Base-by-base conservation (phyloP, 495 filamentous ascomycete genomes). In the Xylaria castorea region DNA sequence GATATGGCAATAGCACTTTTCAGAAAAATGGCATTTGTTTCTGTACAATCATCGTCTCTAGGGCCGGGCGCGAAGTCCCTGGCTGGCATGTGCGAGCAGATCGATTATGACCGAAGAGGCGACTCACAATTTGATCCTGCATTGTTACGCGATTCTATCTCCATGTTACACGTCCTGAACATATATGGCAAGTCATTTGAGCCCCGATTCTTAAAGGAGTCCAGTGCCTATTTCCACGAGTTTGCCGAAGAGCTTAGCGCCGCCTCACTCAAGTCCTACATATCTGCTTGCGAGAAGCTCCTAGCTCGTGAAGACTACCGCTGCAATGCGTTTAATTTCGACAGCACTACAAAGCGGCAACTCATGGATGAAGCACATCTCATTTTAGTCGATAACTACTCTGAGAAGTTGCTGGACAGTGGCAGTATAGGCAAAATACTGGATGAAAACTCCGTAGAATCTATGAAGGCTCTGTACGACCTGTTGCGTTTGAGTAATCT, bases 171-270 rank as follows among this genome's bases (percentile, higher is more conserved):
- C 73, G 87, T 92, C 40, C 89, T 98, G 34, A 90, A 90, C 55
- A 87, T 94, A 34, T 99, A 98, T 80, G 87, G 82, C 0, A 90
- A 81, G 67, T 84, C 83, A n/a, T 97, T 98, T 76, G 97, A 97
- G 80, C 91, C 91, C 8, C 79, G 81, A 20, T 91, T 97, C 66
- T 82, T 97, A 58, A 75, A 81, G 22, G 81, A 85, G n/a, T 94
- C 96, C 0, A 81, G 88, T 57, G 72, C 77, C 0, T 97, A 89
- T 72, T 91, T 93, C 69, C 66, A 79, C 6, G 78, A 85, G 22
- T 94, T 93, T 84, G 91, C 92, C 32, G 82, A 91, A 61, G 83
- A 87, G 11, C 86, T 90, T 67, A 88, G 88, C 60, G 78, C 77
- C 34, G 80, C 81, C 16, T 85, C 87, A 27, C 86, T 98, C 36